Evolutionary conservation across 352 stramenopile genomes (phyloP).

Genomic region (Aphanomyces astaci): DNA sequence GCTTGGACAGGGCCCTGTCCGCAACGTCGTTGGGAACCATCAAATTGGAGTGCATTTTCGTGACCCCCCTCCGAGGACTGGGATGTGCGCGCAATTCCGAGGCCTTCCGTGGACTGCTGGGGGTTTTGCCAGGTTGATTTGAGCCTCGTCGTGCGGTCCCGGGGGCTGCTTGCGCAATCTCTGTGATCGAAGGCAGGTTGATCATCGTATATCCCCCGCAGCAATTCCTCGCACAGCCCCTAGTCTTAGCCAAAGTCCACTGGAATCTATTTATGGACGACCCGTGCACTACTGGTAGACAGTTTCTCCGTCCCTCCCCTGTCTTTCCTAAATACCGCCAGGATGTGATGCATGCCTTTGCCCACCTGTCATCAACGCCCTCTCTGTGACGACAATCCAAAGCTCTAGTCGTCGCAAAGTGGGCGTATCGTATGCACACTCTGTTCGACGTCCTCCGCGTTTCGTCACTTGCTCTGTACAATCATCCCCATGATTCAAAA

Average conservation of each 20-base stretch:
- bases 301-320: too few species aligned
- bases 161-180: background rate
- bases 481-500: too few species aligned
- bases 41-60: background rate
- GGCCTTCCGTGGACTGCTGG: background rate
- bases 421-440: too few species aligned
- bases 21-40: background rate
- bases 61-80: background rate
- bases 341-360: too few species aligned
- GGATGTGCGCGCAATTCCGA: background rate
- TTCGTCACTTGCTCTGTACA: too few species aligned
- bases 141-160: background rate
- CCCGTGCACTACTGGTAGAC: too few species aligned
- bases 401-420: too few species aligned
- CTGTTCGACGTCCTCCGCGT: too few species aligned
- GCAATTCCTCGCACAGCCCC: background rate
- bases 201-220: background rate
- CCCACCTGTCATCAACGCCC: too few species aligned
- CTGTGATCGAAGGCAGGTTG: background rate
- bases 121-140: background rate
- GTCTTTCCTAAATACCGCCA: too few species aligned
- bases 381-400: too few species aligned
- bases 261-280: background rate
- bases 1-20: constrained; percentile 36
- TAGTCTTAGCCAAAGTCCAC: too few species aligned